Percentiles rank a stretch among this genome's conserved stretches.
Evolutionary conservation across 2,329 filamentous ascomycete genomes (phyloP).

Genomic region (Corynespora cassiicola): DNA sequence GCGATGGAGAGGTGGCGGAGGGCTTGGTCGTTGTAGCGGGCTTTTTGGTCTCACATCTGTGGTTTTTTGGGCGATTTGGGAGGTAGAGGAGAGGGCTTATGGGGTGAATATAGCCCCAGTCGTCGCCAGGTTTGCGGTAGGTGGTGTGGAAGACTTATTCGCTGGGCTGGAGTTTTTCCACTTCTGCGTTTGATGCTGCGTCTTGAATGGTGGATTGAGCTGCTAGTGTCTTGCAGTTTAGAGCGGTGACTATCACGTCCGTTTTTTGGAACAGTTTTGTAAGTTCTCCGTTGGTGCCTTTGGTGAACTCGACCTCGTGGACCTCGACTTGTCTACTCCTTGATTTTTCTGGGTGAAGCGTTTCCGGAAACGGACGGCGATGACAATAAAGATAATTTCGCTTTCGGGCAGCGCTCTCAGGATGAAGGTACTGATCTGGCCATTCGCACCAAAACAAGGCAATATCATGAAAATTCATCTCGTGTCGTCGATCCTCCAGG

Average conservation of each 20-base stretch:
- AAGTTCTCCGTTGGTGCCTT: constrained; percentile 12
- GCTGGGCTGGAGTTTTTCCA: constrained; percentile 32
- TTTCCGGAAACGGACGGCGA: no score
- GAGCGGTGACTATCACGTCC: constrained; percentile 27
- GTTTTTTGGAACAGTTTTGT: constrained; percentile 18
- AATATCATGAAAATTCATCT: no score
- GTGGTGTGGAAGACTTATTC: constrained; percentile 34
- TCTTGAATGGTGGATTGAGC: constrained; percentile 28
- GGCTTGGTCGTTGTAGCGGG: constrained; percentile 19
- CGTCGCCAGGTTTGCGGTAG: constrained; percentile 23
- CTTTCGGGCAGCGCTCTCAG: constrained; percentile 8
- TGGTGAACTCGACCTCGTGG: constrained; percentile 19
- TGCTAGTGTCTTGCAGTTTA: constrained; percentile 25
- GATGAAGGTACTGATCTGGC: constrained; percentile 19
- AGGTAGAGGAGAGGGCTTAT: no score
- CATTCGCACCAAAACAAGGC: constrained; percentile 22
- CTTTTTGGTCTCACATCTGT: no score
- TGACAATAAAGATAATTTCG: constrained; percentile 4
- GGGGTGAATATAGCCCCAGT: constrained; percentile 25
- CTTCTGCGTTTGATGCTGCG: constrained; percentile 27
- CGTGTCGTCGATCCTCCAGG: no score
- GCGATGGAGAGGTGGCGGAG: constrained; percentile 23
- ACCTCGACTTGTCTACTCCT: background rate
- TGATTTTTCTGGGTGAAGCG: no score
- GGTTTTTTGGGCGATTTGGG: no score